Conservation (phyloP, 805 yeast species). For the Starmera quercuum region DNA sequence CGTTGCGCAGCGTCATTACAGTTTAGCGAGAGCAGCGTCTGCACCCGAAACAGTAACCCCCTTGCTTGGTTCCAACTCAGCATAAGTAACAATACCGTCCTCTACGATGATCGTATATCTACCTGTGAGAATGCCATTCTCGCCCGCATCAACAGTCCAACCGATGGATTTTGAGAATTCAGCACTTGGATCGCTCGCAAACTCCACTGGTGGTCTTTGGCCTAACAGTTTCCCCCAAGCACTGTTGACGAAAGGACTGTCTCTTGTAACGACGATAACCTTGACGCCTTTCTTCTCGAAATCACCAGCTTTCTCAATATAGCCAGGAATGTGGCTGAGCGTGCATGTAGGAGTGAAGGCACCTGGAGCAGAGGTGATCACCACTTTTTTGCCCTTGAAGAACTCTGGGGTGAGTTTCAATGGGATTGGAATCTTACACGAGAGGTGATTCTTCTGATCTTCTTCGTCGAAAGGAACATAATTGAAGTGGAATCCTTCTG, state of each 20-base stretch:
- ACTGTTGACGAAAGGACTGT: constrained; percentile 63
- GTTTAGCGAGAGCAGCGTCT: constrained; percentile 21
- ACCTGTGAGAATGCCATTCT: constrained; percentile 50
- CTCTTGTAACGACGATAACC: constrained; percentile 50
- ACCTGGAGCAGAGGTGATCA: constrained; percentile 75
- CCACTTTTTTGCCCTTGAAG: constrained; percentile 29
- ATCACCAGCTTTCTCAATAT: constrained; percentile 38
- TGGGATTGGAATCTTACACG: constrained; percentile 18
- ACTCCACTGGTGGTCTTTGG: constrained; percentile 28
- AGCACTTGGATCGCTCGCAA: constrained; percentile 63
- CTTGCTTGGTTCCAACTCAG: constrained; percentile 25
- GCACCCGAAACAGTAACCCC: constrained; percentile 21
- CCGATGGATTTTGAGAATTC: constrained; percentile 55
- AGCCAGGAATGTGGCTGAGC: constrained; percentile 65
- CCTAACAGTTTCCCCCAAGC: constrained; percentile 52
- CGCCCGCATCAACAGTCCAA: constrained; percentile 44
- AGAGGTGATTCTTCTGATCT: constrained; percentile 17
- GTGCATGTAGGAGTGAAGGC: constrained; percentile 85
- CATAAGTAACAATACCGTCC: constrained; percentile 44
- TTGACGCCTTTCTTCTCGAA: constrained; percentile 57
- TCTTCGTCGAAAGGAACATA: constrained; percentile 20
- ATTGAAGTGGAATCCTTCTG: constrained; percentile 20
- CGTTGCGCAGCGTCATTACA: constrained; percentile 9
- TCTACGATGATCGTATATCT: constrained; percentile 71
- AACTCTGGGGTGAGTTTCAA: constrained; percentile 18